A percentile compares a stretch with the other conserved stretches of the same genome.
phyloP scores from a whole-genome alignment of 1,139 yeast genomes.

The Protomyces lactucae-debilis region DNA sequence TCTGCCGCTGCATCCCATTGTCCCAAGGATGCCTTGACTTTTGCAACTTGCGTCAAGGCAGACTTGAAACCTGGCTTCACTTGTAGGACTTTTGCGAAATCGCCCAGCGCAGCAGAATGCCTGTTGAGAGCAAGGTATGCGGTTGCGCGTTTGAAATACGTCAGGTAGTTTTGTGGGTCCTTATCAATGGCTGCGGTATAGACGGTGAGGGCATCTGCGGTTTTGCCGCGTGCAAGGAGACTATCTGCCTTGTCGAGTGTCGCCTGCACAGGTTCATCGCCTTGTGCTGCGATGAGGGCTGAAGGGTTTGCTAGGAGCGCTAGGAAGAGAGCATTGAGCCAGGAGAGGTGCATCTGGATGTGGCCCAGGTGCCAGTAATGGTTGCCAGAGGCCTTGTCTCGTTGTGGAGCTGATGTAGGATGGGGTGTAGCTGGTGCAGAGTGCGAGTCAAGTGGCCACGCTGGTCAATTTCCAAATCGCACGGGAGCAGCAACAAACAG shows the following conservation, averaged over 20 bases:
- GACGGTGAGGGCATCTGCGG: slow-evolving; percentile 10
- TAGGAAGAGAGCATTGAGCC: not conserved
- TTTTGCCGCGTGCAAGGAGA: slow-evolving; percentile 8
- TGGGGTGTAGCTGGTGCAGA: no score
- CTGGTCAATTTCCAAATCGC: no score
- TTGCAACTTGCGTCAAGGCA: slow-evolving; percentile 41
- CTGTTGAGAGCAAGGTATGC: slow-evolving; percentile 41
- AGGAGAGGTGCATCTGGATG: not conserved
- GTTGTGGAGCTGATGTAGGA: no score
- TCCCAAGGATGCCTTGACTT: slow-evolving; percentile 39
- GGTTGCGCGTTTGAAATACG: slow-evolving; percentile 42
- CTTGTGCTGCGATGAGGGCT: not conserved
- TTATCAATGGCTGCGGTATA: slow-evolving; percentile 7
- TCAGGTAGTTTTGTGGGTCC: slow-evolving; percentile 36
- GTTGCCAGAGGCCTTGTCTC: not conserved
- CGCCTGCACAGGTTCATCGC: slow-evolving; percentile 16
- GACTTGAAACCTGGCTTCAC: slow-evolving; percentile 40
- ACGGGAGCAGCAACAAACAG: not conserved
- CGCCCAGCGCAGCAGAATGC: slow-evolving; percentile 41
- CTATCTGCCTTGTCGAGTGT: slow-evolving; percentile 13
- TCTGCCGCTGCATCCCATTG: slow-evolving; percentile 36
- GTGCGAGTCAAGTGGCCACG: no score
- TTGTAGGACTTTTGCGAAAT: slow-evolving; percentile 39
- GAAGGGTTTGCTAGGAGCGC: not conserved
- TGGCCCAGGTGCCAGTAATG: not conserved